These are phyloP conservation scores for cucumber (Cucumis sativus) DNA, from an alignment of 306 rosid genomes.

Conservation along the genomic window DNA sequence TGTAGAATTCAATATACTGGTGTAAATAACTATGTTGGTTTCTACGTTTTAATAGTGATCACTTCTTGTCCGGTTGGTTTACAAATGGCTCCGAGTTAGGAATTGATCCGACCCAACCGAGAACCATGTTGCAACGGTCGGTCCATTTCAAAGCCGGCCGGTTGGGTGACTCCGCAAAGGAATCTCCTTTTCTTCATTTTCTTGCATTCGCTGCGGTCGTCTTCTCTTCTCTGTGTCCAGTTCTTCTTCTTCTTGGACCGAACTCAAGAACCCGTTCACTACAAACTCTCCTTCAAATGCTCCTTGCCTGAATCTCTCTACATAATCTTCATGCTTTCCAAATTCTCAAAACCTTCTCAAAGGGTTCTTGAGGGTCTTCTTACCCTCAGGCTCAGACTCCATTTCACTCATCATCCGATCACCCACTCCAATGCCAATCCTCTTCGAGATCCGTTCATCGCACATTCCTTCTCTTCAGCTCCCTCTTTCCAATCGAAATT, in stretches of 20 bases:
- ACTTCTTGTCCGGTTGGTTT: neutral
- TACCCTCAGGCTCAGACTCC: constrained; percentile 21
- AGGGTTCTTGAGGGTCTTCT: constrained; percentile 33
- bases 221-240: neutral
- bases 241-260: neutral
- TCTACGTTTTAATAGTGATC: neutral
- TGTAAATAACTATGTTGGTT: neutral
- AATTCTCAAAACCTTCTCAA: constrained; percentile 30
- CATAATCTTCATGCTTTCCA: neutral
- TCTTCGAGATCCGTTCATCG: constrained; percentile 6
- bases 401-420: constrained; percentile 15
- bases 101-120: neutral
- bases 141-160: neutral
- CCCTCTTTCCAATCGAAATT: constrained; percentile 3
- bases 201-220: neutral
- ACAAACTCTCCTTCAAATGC: neutral
- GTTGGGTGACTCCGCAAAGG: neutral
- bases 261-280: neutral
- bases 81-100: neutral
- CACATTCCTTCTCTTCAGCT: constrained; percentile 3
- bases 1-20: no score
- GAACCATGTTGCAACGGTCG: neutral
- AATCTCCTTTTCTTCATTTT: neutral
- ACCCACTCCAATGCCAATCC: constrained; percentile 3
- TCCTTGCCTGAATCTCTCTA: neutral